Evolutionary conservation across 345 rosid genomes (phyloP).

Genomic region (Rhodamnia argentea): DNA sequence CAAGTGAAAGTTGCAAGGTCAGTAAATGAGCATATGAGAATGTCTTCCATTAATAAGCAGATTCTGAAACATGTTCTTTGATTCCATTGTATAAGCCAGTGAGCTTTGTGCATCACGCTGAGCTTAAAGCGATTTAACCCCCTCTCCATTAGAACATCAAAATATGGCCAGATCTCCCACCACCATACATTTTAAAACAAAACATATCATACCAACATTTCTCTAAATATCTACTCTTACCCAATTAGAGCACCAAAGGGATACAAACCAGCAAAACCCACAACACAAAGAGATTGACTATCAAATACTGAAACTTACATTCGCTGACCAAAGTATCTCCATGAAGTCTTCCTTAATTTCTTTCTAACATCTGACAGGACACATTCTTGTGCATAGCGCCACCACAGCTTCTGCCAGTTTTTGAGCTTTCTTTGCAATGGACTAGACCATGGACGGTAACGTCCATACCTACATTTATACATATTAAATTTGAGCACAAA

Average conservation of each 20-base stretch:
- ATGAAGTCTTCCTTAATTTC: slow-evolving; percentile 72
- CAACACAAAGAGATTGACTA: not conserved
- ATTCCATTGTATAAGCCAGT: not conserved
- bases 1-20: not conserved
- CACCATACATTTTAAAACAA: not conserved
- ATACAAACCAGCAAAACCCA: not conserved
- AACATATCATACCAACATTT: not conserved
- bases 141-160: not conserved
- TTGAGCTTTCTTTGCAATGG: slow-evolving; percentile 42
- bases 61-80: not conserved
- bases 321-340: slow-evolving; percentile 75
- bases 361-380: slow-evolving; percentile 58
- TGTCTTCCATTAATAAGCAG: not conserved
- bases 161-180: not conserved
- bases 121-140: not conserved
- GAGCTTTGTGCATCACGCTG: not conserved
- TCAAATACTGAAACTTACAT: slow-evolving; percentile 34
- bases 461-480: slow-evolving; percentile 57
- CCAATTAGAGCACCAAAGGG: not conserved
- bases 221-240: not conserved
- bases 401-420: slow-evolving; percentile 82
- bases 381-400: slow-evolving; percentile 84
- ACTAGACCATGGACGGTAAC: slow-evolving; percentile 68
- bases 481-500: not conserved
- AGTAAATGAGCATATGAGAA: not conserved